Conservation (phyloP, 2,329 filamentous ascomycete species). For the Beauveria varroae region DNA sequence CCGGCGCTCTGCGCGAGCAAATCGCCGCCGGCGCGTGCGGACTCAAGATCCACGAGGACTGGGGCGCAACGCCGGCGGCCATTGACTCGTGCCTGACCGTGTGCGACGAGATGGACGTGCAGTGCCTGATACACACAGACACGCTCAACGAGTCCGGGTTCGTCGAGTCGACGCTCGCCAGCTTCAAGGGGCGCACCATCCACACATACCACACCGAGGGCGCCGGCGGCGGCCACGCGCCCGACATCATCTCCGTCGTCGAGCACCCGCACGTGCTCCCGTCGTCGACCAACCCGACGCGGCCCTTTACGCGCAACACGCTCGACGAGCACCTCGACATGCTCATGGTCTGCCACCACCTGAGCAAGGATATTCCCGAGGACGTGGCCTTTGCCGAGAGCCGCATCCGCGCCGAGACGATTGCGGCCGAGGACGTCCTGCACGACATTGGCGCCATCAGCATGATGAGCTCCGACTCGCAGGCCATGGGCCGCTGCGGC, state of each 20-base stretch:
- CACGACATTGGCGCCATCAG: constrained; percentile 92
- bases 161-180: constrained; percentile 81
- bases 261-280: constrained; percentile 78
- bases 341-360: constrained; percentile 96
- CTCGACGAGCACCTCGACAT: constrained; percentile 96
- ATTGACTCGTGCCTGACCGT: constrained; percentile 82
- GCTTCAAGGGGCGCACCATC: constrained; percentile 80
- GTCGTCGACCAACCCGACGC: constrained; percentile 70
- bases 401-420: constrained; percentile 90
- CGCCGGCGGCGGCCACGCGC: constrained; percentile 87
- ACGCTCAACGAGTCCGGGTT: constrained; percentile 97
- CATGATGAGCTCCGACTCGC: constrained; percentile 95
- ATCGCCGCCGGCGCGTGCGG: constrained; percentile 78
- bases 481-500: constrained; percentile 94
- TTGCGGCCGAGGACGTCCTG: constrained; percentile 91
- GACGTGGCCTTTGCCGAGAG: constrained; percentile 93
- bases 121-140: constrained; percentile 92
- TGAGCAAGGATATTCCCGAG: constrained; percentile 87
- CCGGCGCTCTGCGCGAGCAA: constrained; percentile 68
- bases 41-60: constrained; percentile 93
- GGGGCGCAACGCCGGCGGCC: constrained; percentile 83
- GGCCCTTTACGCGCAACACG: constrained; percentile 85
- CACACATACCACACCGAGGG: constrained; percentile 98
- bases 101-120: constrained; percentile 86
- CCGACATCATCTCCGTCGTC: constrained; percentile 91